Conservation (phyloP, 163 green algal species). For the Scenedesmus sp. region DNA sequence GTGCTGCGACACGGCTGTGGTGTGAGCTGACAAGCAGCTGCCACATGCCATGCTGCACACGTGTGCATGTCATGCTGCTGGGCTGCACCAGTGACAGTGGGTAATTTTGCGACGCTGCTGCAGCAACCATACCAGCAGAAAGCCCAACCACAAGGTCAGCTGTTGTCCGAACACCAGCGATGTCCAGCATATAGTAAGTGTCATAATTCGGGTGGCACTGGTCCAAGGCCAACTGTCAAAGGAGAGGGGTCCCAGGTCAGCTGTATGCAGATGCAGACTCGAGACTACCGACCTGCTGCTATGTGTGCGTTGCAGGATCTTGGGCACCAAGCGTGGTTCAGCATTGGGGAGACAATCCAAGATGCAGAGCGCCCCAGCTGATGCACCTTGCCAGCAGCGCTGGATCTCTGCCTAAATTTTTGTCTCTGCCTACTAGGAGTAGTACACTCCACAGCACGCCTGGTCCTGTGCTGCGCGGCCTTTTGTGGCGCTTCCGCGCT, state of each 20-base stretch:
- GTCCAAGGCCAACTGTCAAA: neutral
- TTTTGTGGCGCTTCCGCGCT: neutral
- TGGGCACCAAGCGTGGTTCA: neutral
- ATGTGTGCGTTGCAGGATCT: neutral
- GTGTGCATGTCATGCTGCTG: neutral
- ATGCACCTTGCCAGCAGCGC: neutral
- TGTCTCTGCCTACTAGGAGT: no score
- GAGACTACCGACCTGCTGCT: neutral
- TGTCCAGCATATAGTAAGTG: no score
- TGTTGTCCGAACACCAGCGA: neutral
- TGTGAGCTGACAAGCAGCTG: neutral
- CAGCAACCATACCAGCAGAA: neutral
- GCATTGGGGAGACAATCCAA: slow-evolving; percentile 7
- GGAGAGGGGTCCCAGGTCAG: no score
- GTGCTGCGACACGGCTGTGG: neutral
- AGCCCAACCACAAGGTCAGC: neutral
- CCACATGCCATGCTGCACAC: neutral
- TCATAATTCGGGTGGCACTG: neutral
- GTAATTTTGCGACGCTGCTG: neutral
- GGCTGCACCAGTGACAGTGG: neutral
- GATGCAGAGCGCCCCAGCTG: neutral
- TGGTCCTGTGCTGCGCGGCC: no score
- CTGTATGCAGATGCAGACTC: neutral
- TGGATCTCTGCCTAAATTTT: no score
- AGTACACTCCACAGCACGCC: no score